Evolutionary conservation across 1,284 basidiomycete genomes (phyloP).

Genomic region (Neolentinus lepideus): DNA sequence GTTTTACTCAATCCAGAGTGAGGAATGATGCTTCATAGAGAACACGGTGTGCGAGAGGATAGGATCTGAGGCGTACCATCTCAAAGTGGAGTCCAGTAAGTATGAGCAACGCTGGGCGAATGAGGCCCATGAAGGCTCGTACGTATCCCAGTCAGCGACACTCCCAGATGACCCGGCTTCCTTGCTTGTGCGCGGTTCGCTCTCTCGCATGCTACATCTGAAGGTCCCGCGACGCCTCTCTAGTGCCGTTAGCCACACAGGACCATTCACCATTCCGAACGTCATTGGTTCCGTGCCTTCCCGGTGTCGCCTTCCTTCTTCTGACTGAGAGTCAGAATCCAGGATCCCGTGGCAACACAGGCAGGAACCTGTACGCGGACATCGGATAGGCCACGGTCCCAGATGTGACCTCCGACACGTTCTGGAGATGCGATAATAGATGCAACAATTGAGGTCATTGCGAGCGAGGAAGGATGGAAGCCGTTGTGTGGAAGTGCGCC

Average conservation of each 20-base stretch:
- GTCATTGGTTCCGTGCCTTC: neutral
- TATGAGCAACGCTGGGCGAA: slow-evolving; percentile 1
- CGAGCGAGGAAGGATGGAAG: neutral
- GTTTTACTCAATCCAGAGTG: neutral
- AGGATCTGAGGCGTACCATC: neutral
- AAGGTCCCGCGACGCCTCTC: slow-evolving; percentile 3
- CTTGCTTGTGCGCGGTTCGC: neutral
- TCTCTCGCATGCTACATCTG: neutral
- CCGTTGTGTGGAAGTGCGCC: neutral
- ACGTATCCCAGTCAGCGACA: neutral
- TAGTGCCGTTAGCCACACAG: neutral
- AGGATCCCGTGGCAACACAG: slow-evolving; percentile 1
- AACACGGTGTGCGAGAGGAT: neutral
- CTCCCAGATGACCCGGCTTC: no score
- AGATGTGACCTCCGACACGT: neutral
- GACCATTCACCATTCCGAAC: neutral
- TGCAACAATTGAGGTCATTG: neutral
- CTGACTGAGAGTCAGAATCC: neutral
- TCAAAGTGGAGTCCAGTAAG: neutral
- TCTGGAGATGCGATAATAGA: slow-evolving; percentile 2
- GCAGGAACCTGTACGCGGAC: neutral
- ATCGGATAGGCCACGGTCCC: neutral
- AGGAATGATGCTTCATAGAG: neutral
- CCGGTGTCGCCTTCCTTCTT: neutral
- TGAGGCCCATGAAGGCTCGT: neutral